Evolutionary conservation across 2,329 filamentous ascomycete genomes (phyloP).

Genomic region (Talaromyces sp.): DNA sequence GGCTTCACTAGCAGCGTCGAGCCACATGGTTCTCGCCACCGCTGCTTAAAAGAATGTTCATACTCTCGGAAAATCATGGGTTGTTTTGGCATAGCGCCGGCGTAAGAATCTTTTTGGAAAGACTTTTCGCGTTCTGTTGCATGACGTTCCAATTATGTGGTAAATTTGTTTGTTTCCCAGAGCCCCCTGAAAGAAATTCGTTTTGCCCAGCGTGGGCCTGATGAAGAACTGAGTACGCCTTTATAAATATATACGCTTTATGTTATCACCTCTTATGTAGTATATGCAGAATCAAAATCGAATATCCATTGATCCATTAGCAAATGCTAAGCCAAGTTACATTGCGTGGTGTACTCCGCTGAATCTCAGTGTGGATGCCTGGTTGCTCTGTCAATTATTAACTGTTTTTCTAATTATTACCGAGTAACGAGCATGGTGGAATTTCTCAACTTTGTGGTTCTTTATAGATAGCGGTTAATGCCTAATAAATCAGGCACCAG

Average conservation of each 20-base stretch:
- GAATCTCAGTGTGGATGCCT: neutral
- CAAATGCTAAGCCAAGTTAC: neutral
- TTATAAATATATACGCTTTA: slow-evolving; percentile 10
- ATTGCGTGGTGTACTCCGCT: too few species aligned
- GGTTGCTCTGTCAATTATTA: neutral
- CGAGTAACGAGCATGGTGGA: neutral
- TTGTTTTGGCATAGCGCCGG: slow-evolving; percentile 17
- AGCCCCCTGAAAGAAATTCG: neutral
- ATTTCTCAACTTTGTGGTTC: neutral
- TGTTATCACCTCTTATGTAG: slow-evolving; percentile 9
- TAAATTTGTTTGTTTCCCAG: slow-evolving; percentile 1
- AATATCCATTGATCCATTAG: neutral
- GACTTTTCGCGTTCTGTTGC: slow-evolving; percentile 6
- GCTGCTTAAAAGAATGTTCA: neutral
- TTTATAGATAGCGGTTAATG: neutral
- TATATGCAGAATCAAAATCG: slow-evolving; percentile 8
- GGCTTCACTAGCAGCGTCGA: neutral
- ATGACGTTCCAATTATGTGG: slow-evolving; percentile 4
- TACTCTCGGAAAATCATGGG: slow-evolving; percentile 5
- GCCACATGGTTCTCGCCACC: neutral
- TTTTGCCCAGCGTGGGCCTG: neutral
- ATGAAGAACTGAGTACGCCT: slow-evolving; percentile 5
- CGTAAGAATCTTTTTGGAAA: slow-evolving; percentile 12
- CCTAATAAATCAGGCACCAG: neutral
- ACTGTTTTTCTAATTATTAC: neutral